Evolutionary conservation across 192 early-diverging fungal genomes (phyloP).

Genomic region (Funneliformis mosseae): DNA sequence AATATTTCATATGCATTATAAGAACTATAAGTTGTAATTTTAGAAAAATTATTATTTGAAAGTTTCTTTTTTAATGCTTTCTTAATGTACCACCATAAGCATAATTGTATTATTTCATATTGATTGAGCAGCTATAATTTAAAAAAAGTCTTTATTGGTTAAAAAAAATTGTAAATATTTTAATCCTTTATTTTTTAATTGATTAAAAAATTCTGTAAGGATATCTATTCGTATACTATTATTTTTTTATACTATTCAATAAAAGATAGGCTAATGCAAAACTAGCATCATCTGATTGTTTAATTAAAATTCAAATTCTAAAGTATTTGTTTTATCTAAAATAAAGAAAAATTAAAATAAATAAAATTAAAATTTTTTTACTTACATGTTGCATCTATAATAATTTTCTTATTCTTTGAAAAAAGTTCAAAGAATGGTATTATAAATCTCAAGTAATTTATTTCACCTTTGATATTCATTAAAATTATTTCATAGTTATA

Average conservation of each 20-base stretch:
- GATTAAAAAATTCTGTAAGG: neutral
- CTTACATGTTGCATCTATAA: neutral
- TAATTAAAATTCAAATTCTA: constrained; percentile 4
- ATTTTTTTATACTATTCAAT: neutral
- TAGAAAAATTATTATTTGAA: neutral
- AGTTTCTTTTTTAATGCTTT: neutral
- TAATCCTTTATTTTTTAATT: neutral
- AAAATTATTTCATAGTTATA: neutral
- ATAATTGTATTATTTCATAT: neutral
- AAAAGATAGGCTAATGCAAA: neutral
- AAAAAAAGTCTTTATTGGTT: neutral
- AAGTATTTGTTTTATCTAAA: neutral
- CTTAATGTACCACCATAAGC: neutral
- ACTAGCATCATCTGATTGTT: neutral
- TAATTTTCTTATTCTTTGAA: neutral
- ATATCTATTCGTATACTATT: neutral
- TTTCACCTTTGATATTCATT: neutral
- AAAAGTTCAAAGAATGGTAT: neutral
- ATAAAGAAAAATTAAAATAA: constrained; percentile 1
- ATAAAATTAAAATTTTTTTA: neutral
- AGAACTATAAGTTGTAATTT: constrained; percentile 1
- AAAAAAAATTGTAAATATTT: neutral
- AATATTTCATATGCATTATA: neutral
- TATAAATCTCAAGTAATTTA: neutral
- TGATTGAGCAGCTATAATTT: neutral